Percentiles rank a stretch among this genome's conserved stretches.
These are phyloP conservation scores for Secale cereale DNA, from an alignment of 176 grass and related monocot species.

Conservation along the genomic window DNA sequence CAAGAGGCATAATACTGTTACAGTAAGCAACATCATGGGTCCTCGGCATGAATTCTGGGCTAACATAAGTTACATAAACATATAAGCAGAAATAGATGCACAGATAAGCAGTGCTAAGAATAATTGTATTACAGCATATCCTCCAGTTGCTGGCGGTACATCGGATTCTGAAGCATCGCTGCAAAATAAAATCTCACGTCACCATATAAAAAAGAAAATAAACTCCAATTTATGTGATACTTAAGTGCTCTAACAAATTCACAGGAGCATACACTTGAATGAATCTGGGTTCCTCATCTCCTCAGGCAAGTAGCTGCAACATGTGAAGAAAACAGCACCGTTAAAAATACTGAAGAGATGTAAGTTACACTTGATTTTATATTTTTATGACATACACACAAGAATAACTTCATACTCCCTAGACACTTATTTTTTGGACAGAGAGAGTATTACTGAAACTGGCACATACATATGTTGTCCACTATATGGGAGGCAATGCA, in stretches of 20 bases:
- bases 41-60: neutral
- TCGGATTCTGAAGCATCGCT: conserved; percentile 97
- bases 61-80: neutral
- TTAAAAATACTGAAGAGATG: conserved; percentile 24
- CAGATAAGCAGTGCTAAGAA: conserved; percentile 20
- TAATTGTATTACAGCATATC: conserved; percentile 83
- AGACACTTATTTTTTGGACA: too few relatives aligned
- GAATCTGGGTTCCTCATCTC: conserved; percentile 94
- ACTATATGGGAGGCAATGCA: neutral
- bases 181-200: conserved; percentile 39
- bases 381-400: neutral
- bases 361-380: neutral
- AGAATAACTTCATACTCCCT: neutral
- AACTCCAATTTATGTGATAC: conserved; percentile 2
- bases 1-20: neutral
- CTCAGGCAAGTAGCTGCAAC: conserved; percentile 92
- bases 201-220: conserved; percentile 20
- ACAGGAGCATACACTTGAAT: conserved; percentile 77
- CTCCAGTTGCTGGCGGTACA: conserved; percentile 89
- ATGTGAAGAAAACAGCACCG: conserved; percentile 30
- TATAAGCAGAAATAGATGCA: conserved; percentile 8
- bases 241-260: conserved; percentile 13
- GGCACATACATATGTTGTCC: neutral
- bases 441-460: conserved; percentile 10
- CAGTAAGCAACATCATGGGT: neutral